phyloP scores from a whole-genome alignment of 1,284 basidiomycete species.

The Trichosporon sp. region DNA sequence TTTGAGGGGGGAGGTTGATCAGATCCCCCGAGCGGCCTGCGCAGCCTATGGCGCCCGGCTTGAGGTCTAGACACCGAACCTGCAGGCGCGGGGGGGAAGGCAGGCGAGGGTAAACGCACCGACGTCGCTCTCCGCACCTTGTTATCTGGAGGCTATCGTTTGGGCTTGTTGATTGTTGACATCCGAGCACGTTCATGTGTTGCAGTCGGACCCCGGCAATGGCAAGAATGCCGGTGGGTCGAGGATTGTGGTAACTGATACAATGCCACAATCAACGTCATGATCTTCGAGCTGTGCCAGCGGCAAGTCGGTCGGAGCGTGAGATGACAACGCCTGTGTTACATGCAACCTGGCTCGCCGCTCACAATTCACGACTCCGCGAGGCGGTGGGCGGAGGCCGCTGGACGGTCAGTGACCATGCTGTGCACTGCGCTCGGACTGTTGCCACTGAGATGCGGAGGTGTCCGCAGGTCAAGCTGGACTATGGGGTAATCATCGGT shows the following conservation, averaged over 20 bases:
- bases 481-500: slow-evolving; percentile 11
- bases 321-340: background rate
- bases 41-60: background rate
- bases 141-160: slow-evolving; percentile 10
- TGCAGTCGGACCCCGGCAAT: background rate
- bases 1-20: background rate
- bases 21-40: background rate
- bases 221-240: background rate
- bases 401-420: background rate
- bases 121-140: slow-evolving; percentile 5
- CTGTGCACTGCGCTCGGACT: background rate
- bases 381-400: background rate
- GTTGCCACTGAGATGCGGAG: slow-evolving; percentile 1
- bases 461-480: background rate
- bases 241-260: slow-evolving; percentile 6
- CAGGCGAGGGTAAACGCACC: background rate
- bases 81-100: background rate
- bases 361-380: background rate
- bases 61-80: background rate
- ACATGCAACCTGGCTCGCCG: background rate
- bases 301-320: background rate
- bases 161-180: background rate
- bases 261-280: slow-evolving; percentile 7
- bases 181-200: background rate
- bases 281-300: background rate